Evolutionary conservation across 345 rosid species (phyloP), one percentile per base, ranked within the genome.

Genomic region (Firmiana major): DNA sequence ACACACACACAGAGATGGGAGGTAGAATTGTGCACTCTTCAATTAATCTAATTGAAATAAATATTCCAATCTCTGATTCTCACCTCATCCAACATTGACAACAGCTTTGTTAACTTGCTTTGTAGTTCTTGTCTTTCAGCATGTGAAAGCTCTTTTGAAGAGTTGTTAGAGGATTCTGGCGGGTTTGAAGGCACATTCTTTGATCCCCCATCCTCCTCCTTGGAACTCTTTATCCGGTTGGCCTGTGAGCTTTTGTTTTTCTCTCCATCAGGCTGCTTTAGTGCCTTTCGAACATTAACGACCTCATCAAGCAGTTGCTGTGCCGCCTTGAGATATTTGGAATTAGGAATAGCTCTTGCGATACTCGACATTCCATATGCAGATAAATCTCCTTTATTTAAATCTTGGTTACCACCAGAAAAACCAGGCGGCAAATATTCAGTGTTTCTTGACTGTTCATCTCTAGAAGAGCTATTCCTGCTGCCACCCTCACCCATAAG

Each of bases 11-110:
- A n/a, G n/a, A n/a, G n/a, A n/a, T 0, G 9, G 53, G 40, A 13
- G 65, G 65, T 31, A 62, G 10, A 28, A n/a, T 62, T 28, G 65
- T 12, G n/a, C 9, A 62, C 40, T 13, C 40, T 31, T 31, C n/a
- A 15, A 15, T 62, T 13, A 28, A 62, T 62, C 3, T 6, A 62
- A 62, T 26, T 62, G 40, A 62, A 28, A 62, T n/a, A 13, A 28
- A 9, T 1, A 28, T 60, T 26, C 64, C 4, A 9, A 62, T 28
- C n/a, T 28, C 38, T 69, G 62, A 21, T 24, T 17, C 79, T 80
- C 88, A 95, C 99, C 93, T 93, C 98, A 59, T 93, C 99, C 79
- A 93, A 75, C 92, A 93, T 92, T 57, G 97, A 91, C 59, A 91
- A 81, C 78, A 96, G 97, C 83, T 96, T 93, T 36, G 95, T 88